These are phyloP conservation scores for Cystofilobasidium macerans DNA, from an alignment of 768 basidiomycete species.

Conservation along the genomic window DNA sequence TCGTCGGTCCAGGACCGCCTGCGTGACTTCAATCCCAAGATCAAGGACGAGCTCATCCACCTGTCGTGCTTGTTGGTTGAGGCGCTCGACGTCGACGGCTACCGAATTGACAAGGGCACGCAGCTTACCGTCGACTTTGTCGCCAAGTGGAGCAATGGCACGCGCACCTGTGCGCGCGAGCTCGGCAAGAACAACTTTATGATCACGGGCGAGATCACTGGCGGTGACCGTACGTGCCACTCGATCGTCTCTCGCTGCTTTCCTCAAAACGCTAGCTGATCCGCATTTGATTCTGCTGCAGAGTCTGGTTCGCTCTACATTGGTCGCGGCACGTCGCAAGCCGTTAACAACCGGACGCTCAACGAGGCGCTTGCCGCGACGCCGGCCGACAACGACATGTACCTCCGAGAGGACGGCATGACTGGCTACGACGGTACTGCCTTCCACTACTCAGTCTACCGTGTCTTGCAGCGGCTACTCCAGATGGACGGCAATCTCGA, in stretches of 20 bases:
- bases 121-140: conserved; percentile 78
- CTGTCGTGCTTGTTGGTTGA: conserved; percentile 79
- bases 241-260: background rate
- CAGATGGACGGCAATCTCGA: conserved; percentile 92
- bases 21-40: conserved; percentile 73
- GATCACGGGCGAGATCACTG: conserved; percentile 87
- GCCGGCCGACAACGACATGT: conserved; percentile 55
- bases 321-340: conserved; percentile 76
- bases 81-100: conserved; percentile 81
- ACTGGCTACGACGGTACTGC: conserved; percentile 66
- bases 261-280: no score
- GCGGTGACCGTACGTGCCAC: conserved; percentile 63
- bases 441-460: conserved; percentile 91
- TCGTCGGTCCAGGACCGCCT: conserved; percentile 93
- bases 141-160: conserved; percentile 59
- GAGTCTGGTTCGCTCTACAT: conserved; percentile 70
- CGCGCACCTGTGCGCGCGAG: conserved; percentile 59
- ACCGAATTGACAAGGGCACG: conserved; percentile 89
- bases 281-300: background rate
- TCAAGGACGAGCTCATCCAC: conserved; percentile 59
- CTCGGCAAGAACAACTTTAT: conserved; percentile 77
- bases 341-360: conserved; percentile 57
- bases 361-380: conserved; percentile 58
- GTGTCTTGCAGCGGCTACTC: conserved; percentile 68
- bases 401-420: conserved; percentile 56